Evolutionary conservation across 2,329 filamentous ascomycete genomes (phyloP), one percentile per base, ranked within the genome.

Genomic region (Pseudogymnoascus sp.): DNA sequence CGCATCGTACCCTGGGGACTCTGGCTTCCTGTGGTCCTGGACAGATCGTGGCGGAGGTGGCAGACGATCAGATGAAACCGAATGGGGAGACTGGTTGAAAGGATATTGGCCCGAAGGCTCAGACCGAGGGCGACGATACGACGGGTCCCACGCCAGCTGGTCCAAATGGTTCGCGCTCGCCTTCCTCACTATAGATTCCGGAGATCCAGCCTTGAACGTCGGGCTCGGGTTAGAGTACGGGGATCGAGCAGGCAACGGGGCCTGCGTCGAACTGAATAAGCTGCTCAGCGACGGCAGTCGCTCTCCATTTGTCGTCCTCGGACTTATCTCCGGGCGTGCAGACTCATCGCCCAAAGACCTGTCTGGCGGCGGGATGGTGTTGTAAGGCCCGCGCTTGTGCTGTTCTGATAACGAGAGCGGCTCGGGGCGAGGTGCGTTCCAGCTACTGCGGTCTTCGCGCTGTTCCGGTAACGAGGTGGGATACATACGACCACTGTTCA

Each of bases 221-320:
- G 73, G 72, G 53, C 71, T 74, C 21, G 67, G 65, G 36, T 73
- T 71, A 17, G 70, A 70, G 63, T 70, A 73, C 33, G 72, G 67
- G n/a, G 71, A 70, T 38, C 67, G 68, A 53, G 67, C 63, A 23
- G 69, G 67, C 44, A 36, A 31, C 33, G 50, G 26, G 6, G 50
- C 50, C 50, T 59, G 50, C 53, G 67, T 53, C 23, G 70, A 67
- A 15, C 65, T 69, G 69, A 74, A 72, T 7, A 74, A 57, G 64
- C 72, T 74, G 62, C 70, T 74, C 44, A 74, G 62, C 13, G 73
- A 68, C 47, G 73, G 73, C 3, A 74, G 66, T 26, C 69, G 68
- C 66, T 74, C 72, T 67, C 72, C 50, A 31, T 59, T 59, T 19
- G 50, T 59, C 8, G 50, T 59, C 50, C 50, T 59, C 19, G 50